These are phyloP conservation scores for Phaeophleospora eucalypticola DNA, from an alignment of 2,329 filamentous ascomycete genomes.

Conservation along the genomic window DNA sequence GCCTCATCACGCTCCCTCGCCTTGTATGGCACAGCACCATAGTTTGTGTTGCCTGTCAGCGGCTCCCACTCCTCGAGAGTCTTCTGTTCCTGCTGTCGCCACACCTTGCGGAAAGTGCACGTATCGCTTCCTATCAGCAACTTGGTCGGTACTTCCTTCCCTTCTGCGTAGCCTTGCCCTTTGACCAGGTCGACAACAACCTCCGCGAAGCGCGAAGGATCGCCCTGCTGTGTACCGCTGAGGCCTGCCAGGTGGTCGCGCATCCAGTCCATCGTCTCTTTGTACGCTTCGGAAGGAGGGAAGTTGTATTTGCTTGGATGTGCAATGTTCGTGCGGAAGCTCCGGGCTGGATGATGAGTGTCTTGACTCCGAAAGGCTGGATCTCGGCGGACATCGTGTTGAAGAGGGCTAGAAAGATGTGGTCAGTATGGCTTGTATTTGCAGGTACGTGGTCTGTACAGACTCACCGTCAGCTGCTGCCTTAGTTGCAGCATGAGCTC, in stretches of 20 bases:
- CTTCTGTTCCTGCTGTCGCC: not conserved
- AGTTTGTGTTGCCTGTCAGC: not conserved
- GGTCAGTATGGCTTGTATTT: not conserved
- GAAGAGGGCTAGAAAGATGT: slow-evolving; percentile 1
- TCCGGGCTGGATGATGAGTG: slow-evolving; percentile 7
- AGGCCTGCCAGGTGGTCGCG: not conserved
- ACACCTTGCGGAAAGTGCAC: not conserved
- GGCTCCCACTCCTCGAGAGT: slow-evolving; percentile 2
- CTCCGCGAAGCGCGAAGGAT: slow-evolving; percentile 1
- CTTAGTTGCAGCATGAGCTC: slow-evolving; percentile 1
- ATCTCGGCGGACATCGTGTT: not conserved
- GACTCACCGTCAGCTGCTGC: slow-evolving; percentile 1
- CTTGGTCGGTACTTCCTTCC: slow-evolving; percentile 2
- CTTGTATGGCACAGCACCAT: not conserved
- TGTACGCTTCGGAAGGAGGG: not conserved
- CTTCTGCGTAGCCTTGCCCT: not conserved
- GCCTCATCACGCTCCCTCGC: not conserved
- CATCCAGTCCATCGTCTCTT: not conserved
- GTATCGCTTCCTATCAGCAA: not conserved
- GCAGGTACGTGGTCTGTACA: too few species aligned
- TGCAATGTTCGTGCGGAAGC: slow-evolving; percentile 5
- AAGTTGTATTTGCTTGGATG: not conserved
- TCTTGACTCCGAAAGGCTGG: not conserved
- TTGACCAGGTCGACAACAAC: slow-evolving; percentile 4
- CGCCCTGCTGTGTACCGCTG: slow-evolving; percentile 1